These are phyloP conservation scores for Elymus sibiricus DNA, from an alignment of 176 grass and related monocot genomes.

Conservation along the genomic window DNA sequence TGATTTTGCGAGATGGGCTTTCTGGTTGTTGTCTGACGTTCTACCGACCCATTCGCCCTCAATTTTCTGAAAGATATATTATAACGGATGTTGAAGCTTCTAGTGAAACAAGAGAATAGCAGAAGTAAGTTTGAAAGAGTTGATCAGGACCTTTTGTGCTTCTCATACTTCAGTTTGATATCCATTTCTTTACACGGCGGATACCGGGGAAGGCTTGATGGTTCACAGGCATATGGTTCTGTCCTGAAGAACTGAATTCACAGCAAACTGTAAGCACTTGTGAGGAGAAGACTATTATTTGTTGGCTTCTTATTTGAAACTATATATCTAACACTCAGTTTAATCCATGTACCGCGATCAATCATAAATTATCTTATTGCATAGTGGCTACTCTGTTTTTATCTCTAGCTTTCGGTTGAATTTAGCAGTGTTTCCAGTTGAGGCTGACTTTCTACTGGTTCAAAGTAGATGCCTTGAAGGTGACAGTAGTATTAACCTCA, in stretches of 20 bases:
- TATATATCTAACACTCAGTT: neutral
- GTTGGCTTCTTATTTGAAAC: neutral
- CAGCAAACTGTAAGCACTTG: conserved; percentile 20
- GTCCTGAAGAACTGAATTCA: conserved; percentile 90
- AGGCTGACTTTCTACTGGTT: neutral
- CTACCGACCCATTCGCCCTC: conserved; percentile 49
- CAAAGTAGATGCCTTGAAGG: neutral
- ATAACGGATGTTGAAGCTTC: conserved; percentile 6
- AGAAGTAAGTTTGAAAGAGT: conserved; percentile 14
- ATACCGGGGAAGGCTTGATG: conserved; percentile 74
- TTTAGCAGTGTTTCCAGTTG: neutral
- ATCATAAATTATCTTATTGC: neutral
- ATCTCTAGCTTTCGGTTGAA: neutral
- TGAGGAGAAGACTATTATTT: conserved; percentile 1
- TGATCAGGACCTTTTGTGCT: conserved; percentile 55
- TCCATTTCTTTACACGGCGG: conserved; percentile 97
- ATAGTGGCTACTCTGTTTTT: neutral
- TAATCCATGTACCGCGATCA: neutral
- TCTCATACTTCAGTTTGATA: conserved; percentile 59
- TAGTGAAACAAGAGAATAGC: neutral
- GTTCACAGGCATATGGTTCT: conserved; percentile 86
- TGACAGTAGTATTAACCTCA: conserved; percentile 58
- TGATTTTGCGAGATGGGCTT: conserved; percentile 40
- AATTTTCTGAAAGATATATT: conserved; percentile 48
- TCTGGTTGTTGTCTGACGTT: conserved; percentile 43